Evolutionary conservation across 2,329 filamentous ascomycete species (phyloP), one percentile per base, ranked within the genome.

Genomic region (Gyromitra esculenta): DNA sequence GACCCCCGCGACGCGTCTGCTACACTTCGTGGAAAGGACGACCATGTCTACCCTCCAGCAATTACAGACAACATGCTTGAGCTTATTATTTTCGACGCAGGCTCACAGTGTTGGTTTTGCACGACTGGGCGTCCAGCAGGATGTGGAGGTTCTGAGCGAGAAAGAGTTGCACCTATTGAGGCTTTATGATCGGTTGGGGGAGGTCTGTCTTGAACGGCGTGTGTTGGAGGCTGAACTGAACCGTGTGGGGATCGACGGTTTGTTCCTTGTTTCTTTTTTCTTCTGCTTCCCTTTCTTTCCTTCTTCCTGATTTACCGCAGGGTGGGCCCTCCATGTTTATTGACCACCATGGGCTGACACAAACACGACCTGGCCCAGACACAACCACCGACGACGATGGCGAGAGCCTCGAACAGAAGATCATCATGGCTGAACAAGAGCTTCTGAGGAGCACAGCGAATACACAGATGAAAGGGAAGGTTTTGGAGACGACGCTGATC

Each of bases 391-490:
- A 15, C 2, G 72, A 57, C 8, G 41, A 45, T 18, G 41, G 65
- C 45, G 62, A 50, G 43, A 69, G 21, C 60, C 85, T 86, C 64
- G 84, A 86, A 70, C 85, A 88, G 79, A 85, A 87, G 80, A 82
- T 89, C 57, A 85, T 87, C 78, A 85, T 85, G 56, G 89, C 89
- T 5, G 89, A 93, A 82, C 86, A 87, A 69, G 89, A 90, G 65
- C 87, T 92, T 25, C 86, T 95, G 39, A 88, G 93, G 80, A 89
- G 92, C 35, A 89, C 90, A 81, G 90, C 92, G 71, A 87, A 87
- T 74, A 92, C 92, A 83, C 87, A 89, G 52, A 86, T 95, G 72
- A 89, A 89, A 78, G 91, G 91, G 82, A 89, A 89, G 77, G 89
- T 92, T 25, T 86, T 90, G 25, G 89, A 91, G 77, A 89, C 87